These are phyloP conservation scores for Persicaria tinctoria DNA, from an alignment of 148 eudicot species.

Conservation along the genomic window DNA sequence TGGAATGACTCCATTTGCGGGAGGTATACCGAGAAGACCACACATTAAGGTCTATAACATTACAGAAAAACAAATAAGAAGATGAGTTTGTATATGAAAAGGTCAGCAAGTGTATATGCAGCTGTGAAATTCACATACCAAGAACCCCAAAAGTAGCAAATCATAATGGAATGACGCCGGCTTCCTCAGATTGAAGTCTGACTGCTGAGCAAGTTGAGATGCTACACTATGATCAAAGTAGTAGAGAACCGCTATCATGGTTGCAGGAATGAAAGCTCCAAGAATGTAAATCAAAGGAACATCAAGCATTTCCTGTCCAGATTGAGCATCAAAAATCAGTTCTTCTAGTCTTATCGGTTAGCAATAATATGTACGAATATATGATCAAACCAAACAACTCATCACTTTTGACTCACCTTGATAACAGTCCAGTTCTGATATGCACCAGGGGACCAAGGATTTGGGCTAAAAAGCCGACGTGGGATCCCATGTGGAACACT, in stretches of 20 bases:
- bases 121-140: conserved; percentile 35
- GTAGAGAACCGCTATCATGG: conserved; percentile 92
- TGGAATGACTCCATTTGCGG: conserved; percentile 88
- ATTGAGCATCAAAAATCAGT: conserved; percentile 3
- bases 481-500: conserved; percentile 79
- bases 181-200: conserved; percentile 77
- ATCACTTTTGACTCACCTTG: conserved; percentile 32
- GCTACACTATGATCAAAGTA: conserved; percentile 96
- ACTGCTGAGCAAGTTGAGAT: conserved; percentile 93
- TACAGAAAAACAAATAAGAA: background rate
- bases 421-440: conserved; percentile 85
- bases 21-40: conserved; percentile 84
- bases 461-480: conserved; percentile 80
- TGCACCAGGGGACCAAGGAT: conserved; percentile 97
- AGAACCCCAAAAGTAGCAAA: conserved; percentile 76
- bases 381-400: background rate
- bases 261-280: conserved; percentile 90
- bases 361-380: background rate
- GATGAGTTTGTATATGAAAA: background rate
- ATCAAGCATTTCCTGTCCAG: conserved; percentile 70
- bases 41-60: conserved; percentile 61
- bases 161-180: conserved; percentile 87
- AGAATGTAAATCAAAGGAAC: conserved; percentile 69
- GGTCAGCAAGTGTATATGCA: background rate
- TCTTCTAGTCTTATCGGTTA: background rate